A percentile compares a stretch with the other conserved stretches of the same genome.
Evolutionary conservation across 2,329 filamentous ascomycete genomes (phyloP).

Genomic region (Pseudogymnoascus sp.): DNA sequence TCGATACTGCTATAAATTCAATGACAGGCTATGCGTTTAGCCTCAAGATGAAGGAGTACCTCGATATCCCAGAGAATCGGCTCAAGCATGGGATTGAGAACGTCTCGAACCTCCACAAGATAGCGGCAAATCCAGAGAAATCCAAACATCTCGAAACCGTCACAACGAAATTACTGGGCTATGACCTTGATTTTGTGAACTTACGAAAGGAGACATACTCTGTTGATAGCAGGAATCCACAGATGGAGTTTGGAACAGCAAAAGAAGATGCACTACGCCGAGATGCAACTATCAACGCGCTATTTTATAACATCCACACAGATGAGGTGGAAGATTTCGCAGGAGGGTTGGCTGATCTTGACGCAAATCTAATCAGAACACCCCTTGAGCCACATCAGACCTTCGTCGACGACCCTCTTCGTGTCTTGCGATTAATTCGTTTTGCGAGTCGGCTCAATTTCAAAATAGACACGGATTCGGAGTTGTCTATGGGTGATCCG

Average conservation of each 20-base stretch:
- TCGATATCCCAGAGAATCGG: constrained; percentile 50
- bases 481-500: constrained; percentile 66
- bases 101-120: constrained; percentile 74
- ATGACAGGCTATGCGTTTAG: constrained; percentile 77
- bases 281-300: constrained; percentile 88
- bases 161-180: constrained; percentile 73
- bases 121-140: constrained; percentile 87
- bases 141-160: constrained; percentile 94
- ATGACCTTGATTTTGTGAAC: constrained; percentile 93
- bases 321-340: constrained; percentile 79
- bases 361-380: constrained; percentile 65
- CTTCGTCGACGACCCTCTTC: constrained; percentile 86
- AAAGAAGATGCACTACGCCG: constrained; percentile 82
- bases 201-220: constrained; percentile 84
- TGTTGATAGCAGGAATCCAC: constrained; percentile 80
- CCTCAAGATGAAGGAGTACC: constrained; percentile 59
- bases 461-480: constrained; percentile 60
- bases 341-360: constrained; percentile 67
- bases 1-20: constrained; percentile 76
- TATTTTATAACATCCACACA: constrained; percentile 90
- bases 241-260: constrained; percentile 89
- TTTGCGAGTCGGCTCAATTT: constrained; percentile 84
- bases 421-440: constrained; percentile 77
- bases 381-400: constrained; percentile 84
- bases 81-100: constrained; percentile 54